Percentiles rank a stretch among this genome's conserved stretches.
Evolutionary conservation across 352 stramenopile species (phyloP).

Genomic region (Globisporangium alternatum): DNA sequence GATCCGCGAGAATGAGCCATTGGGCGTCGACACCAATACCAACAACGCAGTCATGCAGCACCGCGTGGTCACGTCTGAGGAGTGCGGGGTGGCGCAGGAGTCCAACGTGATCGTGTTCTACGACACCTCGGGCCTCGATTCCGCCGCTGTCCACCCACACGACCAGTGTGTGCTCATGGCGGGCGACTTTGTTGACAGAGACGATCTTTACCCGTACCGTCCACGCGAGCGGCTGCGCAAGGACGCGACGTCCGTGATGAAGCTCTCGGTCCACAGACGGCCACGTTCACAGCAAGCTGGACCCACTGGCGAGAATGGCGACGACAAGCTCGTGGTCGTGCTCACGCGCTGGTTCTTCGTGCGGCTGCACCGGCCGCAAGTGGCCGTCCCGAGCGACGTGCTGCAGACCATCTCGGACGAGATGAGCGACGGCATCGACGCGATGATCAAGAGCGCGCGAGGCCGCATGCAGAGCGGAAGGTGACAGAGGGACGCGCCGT

Average conservation of each 20-base stretch:
- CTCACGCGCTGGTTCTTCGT: conserved; percentile 11
- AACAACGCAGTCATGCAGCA: conserved; percentile 19
- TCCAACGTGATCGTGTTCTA: conserved; percentile 13
- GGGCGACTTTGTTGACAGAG: conserved; percentile 12
- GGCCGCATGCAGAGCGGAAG: conserved; percentile 1
- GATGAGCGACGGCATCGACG: conserved; percentile 1
- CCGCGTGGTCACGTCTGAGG: conserved; percentile 4
- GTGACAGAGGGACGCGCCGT: background rate
- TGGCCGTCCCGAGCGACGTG: background rate
- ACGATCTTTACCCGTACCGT: conserved; percentile 16
- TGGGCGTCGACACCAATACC: too few species aligned
- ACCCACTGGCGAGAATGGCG: background rate
- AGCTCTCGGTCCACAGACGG: background rate
- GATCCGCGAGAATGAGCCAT: conserved; percentile 5
- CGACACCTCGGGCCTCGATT: conserved; percentile 9
- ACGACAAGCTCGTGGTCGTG: conserved; percentile 2
- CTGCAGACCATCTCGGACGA: conserved; percentile 3
- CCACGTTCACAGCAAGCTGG: background rate
- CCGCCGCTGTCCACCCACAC: background rate
- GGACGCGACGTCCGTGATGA: conserved; percentile 19
- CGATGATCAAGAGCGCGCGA: conserved; percentile 7
- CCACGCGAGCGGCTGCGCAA: conserved; percentile 18
- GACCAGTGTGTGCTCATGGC: conserved; percentile 2
- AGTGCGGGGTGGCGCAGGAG: background rate
- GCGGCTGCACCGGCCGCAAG: background rate